Base-by-base conservation (phyloP, 495 filamentous ascomycete species). In the Podospora tetraspora region DNA sequence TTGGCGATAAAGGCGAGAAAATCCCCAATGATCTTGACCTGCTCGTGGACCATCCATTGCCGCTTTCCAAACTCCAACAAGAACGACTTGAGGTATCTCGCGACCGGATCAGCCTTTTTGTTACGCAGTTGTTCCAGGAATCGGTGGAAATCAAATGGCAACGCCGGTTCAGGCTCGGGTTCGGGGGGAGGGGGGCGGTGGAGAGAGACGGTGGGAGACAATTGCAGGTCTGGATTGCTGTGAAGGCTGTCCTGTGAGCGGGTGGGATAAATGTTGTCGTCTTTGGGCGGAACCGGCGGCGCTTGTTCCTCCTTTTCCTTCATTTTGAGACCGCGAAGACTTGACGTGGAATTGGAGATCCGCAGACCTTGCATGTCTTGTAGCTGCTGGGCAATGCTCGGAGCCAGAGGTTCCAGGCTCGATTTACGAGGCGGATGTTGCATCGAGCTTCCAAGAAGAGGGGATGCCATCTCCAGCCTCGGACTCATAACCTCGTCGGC, bases 21-120 rank as follows among this genome's bases (percentile, higher is more conserved):
- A 75, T 99, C 95, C 66, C 92, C 88, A 68, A 99, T 94, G 59
- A 99, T 97, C 77, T 99, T 99, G 70, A 97, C 94, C 77, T 99
- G 95, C 78, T 99, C 95, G 74, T 98, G 95, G 9, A 96, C 95
- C 94, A 96, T 96, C 95, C 95, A 99, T 78, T 97, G 96, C 72
- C 92, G 92, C 80, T 99, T 99, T 12, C 90, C 92, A 80, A 99
- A 99, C 77, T 98, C 95, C 43, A 87, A 84, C 13, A 99, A 82
- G 75, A 99, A 99, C 7, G 94, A 97, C 59, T 94, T 90, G 22
- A 99, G 85, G 76, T 96, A 99, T 70, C 92, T 91, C 13, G 95
- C 96, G 2, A 99, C 94, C 6, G 95, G 96, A 72, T 99, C 95
- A 21, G 95, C 96, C 24, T 94, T 97, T 61, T 94, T 90, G 78